Evolutionary conservation across 805 yeast species (phyloP).

Genomic region (Torulaspora quercuum): DNA sequence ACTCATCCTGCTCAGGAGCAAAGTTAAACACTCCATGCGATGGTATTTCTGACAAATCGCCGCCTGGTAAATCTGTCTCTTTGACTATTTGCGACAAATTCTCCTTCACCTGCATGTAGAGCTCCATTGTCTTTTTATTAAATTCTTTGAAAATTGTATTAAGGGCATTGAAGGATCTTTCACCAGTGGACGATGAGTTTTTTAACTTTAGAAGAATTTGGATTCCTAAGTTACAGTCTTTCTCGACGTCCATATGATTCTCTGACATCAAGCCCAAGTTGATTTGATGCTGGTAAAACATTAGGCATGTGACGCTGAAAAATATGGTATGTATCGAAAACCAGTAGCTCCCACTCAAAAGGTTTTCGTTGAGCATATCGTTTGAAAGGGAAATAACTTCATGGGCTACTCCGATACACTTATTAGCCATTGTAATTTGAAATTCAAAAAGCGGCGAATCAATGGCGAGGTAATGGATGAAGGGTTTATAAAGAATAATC

Average conservation of each 20-base stretch:
- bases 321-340: constrained; percentile 85
- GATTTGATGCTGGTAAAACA: constrained; percentile 45
- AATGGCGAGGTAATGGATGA: constrained; percentile 69
- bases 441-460: constrained; percentile 49
- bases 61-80: background rate
- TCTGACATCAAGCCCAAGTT: constrained; percentile 8
- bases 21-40: background rate
- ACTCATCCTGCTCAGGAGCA: constrained; percentile 5
- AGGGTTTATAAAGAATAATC: constrained; percentile 80
- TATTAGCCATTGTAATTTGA: constrained; percentile 70
- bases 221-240: constrained; percentile 70
- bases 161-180: constrained; percentile 70
- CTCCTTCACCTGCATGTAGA: constrained; percentile 17
- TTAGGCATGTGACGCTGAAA: constrained; percentile 82
- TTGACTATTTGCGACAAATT: constrained; percentile 2
- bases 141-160: constrained; percentile 72
- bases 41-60: background rate
- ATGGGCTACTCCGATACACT: constrained; percentile 80
- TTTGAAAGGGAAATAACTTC: constrained; percentile 77
- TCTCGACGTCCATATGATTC: constrained; percentile 38
- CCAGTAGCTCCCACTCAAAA: constrained; percentile 86
- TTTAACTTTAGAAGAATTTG: constrained; percentile 62
- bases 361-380: constrained; percentile 67
- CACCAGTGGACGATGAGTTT: constrained; percentile 67
- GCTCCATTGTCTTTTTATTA: constrained; percentile 59